Evolutionary conservation across 2,329 filamentous ascomycete genomes (phyloP), one percentile per base, ranked within the genome.

Genomic region (Tolypocladium ovalisporum): DNA sequence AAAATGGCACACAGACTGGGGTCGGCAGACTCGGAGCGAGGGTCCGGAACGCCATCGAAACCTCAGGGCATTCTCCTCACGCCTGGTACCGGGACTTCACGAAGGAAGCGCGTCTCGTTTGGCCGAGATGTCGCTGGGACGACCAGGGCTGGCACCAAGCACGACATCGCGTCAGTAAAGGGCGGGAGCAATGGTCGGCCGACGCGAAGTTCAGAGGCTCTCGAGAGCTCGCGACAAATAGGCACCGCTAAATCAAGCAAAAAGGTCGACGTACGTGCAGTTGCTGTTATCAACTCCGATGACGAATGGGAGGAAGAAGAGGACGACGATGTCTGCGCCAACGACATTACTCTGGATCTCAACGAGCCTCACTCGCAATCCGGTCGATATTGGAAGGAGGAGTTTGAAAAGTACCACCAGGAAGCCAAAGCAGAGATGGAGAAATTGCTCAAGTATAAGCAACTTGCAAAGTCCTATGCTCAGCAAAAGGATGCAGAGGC

Each of bases 361-460:
- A 86, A 87, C 61, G 85, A 89, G 64, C 88, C 89, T 8, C 82
- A 85, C 61, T 90, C 88, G 2, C 81, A 87, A 59, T 90, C 88
- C 4, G 88, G 88, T 8, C 84, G 81, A 64, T 91, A 88, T 71
- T 93, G 89, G 89, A 92, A 92, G 71, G 79, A 82, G 29, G 83
- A 90, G 66, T 92, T 88, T 64, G 81, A 89, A 62, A 81, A 79
- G 56, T 93, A 92, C 66, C 84, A 89, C 54, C 78, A 83, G 51
- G 86, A 88, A 61, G 88, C 88, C 61, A 84, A 83, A 68, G 79
- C 78, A 49, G 87, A 92, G 70, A 86, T 91, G 77, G 85, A 85
- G 73, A 89, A 87, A 73, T 77, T 93, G 66, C 80, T 92, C 67
- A 84, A 83, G 67, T 92, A 91, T 76, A 90, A 91, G 75, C 83